phyloP scores from a whole-genome alignment of 2,329 filamentous ascomycete species.

The Esteya vermicola region DNA sequence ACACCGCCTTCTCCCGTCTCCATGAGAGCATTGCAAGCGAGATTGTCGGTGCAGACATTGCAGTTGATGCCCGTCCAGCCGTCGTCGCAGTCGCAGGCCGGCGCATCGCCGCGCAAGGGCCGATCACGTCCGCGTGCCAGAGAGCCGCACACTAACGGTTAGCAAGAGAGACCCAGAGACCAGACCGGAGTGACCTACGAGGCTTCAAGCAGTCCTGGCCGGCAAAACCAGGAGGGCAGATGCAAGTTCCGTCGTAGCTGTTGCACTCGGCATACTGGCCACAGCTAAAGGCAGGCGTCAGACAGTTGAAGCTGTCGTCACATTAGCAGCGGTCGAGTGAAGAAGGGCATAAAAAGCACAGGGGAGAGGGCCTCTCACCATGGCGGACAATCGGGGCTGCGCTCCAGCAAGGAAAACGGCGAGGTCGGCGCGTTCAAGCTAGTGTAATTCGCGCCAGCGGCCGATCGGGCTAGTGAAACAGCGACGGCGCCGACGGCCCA shows the following conservation, averaged over 20 bases:
- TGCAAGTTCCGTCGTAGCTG: constrained; percentile 80
- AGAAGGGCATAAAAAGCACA: background rate
- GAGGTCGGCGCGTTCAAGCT: constrained; percentile 46
- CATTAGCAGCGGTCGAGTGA: background rate
- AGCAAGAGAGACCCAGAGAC: background rate
- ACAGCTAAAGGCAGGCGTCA: constrained; percentile 82
- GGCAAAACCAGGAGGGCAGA: constrained; percentile 83
- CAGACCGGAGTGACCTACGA: constrained; percentile 26
- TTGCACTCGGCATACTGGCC: constrained; percentile 85
- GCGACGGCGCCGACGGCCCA: constrained; percentile 25
- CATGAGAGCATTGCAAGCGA: constrained; percentile 80
- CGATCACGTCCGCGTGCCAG: constrained; percentile 69
- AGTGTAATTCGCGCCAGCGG: constrained; percentile 39
- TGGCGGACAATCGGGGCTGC: constrained; percentile 65
- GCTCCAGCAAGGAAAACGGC: constrained; percentile 56
- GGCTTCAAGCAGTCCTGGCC: constrained; percentile 87
- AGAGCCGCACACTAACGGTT: constrained; percentile 60
- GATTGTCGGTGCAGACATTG: constrained; percentile 77
- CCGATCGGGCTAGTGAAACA: constrained; percentile 21
- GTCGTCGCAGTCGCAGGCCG: constrained; percentile 69
- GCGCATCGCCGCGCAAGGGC: constrained; percentile 49
- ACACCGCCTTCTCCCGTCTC: constrained; percentile 67
- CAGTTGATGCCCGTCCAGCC: constrained; percentile 97
- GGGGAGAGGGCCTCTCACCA: no score
- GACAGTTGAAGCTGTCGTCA: constrained; percentile 89